Evolutionary conservation across 257 asterid species (phyloP), one percentile per base, ranked within the genome.

Genomic region (Solanum chaucha): DNA sequence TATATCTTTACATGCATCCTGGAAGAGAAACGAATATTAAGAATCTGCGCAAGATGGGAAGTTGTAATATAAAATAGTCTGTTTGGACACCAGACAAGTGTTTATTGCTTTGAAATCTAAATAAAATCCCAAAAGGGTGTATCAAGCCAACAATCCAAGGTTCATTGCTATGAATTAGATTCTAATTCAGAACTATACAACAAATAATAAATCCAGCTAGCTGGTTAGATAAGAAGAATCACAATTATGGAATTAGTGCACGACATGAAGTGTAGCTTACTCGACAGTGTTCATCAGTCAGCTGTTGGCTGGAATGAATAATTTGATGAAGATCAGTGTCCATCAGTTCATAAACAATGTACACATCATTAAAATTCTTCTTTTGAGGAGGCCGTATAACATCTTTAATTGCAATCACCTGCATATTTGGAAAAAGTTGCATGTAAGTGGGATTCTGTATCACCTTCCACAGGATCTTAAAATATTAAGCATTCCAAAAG

Each of bases 291-390:
- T 88, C 90, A 88, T 86, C 88, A 78, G 88, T 68, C 84, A 88
- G 82, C 6, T 55, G 84, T 81, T 88, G 90, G 88, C 51, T 88
- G 46, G 90, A 88, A 77, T 82, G 86, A 64, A 88, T 85, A 88
- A 88, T 85, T 84, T 88, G 90, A 85, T 88, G 90, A 82, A 88
- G 90, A 85, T 88, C 90, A 67, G 90, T 88, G 75, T 88, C 90
- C 90, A 88, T 88, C 32, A 88, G 88, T 38, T 88, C 90, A 85
- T 28, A 85, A 77, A 88, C 90, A 85, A 77, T 85, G 90, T 88
- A 88, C 24, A 88, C 90, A 70, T 88, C 90, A 68, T 88, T 88
- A 51, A 88, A 88, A 85, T 88, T 88, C 55, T 88, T 87, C 55
- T 88, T 88, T 55, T 64, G 64, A 4, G 86, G 90, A 24, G 90